A percentile compares a stretch with the other conserved stretches of the same genome.
Evolutionary conservation across 176 grass and related monocot genomes (phyloP).

Genomic region (Carex myosuroides): DNA sequence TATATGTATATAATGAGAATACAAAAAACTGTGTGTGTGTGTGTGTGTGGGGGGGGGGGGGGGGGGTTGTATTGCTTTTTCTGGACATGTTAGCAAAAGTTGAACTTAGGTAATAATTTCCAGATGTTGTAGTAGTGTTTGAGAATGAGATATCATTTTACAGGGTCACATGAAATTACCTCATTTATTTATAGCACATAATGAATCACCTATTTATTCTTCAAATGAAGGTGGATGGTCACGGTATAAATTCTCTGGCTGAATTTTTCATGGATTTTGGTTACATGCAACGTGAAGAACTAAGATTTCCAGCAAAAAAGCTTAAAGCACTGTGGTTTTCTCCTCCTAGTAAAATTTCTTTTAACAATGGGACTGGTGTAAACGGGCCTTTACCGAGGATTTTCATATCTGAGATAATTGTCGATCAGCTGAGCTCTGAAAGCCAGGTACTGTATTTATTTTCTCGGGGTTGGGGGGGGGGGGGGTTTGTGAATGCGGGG

Average conservation of each 20-base stretch:
- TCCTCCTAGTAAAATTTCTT: constrained; percentile 42
- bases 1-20: neutral
- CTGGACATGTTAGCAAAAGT: neutral
- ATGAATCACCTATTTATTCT: constrained; percentile 3
- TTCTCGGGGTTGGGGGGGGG: neutral
- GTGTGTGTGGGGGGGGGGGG: too few relatives aligned
- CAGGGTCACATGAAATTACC: neutral
- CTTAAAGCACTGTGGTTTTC: constrained; percentile 94
- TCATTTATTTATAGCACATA: neutral
- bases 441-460: constrained; percentile 49
- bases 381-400: constrained; percentile 80
- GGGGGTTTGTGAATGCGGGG: neutral
- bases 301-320: constrained; percentile 90
- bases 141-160: neutral
- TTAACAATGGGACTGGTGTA: constrained; percentile 42
- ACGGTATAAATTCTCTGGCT: constrained; percentile 85
- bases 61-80: neutral
- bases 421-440: constrained; percentile 69
- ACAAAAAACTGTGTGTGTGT: too few relatives aligned
- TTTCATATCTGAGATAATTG: constrained; percentile 96
- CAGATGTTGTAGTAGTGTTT: neutral
- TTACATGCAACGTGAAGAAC: constrained; percentile 62
- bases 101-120: neutral
- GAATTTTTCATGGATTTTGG: constrained; percentile 85
- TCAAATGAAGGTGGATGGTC: constrained; percentile 68